A percentile compares a stretch with the other conserved stretches of the same genome.
phyloP scores from a whole-genome alignment of 768 basidiomycete species.

The Psilocybe subaeruginosa region DNA sequence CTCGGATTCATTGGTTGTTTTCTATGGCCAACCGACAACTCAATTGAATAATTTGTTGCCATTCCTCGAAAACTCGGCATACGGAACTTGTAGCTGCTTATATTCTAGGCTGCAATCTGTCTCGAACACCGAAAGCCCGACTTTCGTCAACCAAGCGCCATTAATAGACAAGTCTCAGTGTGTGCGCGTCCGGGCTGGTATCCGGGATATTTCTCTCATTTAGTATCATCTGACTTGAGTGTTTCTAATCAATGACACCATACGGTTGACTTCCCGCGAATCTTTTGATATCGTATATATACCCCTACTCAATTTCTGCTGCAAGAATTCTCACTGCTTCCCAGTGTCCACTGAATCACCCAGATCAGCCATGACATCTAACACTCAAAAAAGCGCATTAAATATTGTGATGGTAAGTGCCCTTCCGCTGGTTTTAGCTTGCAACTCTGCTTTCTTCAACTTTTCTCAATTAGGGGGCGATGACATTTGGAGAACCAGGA shows the following conservation, averaged over 20 bases:
- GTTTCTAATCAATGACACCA: background rate
- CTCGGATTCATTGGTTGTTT: conserved; percentile 18
- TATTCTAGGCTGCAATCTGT: too few relatives aligned
- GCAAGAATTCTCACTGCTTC: background rate
- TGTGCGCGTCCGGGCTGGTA: background rate
- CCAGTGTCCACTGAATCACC: background rate
- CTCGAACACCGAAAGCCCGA: too few relatives aligned
- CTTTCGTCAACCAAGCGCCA: background rate
- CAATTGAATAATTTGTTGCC: too few relatives aligned
- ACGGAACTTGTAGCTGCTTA: too few relatives aligned
- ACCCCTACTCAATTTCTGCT: background rate
- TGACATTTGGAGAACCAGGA: conserved; percentile 56
- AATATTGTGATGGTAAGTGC: conserved; percentile 52
- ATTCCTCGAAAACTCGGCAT: too few relatives aligned
- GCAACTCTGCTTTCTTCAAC: background rate
- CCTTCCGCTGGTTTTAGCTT: background rate
- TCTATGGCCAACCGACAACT: background rate
- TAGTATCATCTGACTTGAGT: background rate
- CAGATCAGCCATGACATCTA: conserved; percentile 20
- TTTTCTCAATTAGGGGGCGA: conserved; percentile 42
- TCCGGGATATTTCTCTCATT: background rate
- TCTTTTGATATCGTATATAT: background rate
- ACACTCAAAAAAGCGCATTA: conserved; percentile 41
- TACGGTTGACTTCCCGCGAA: background rate
- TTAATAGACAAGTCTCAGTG: background rate